These are phyloP conservation scores for Plasmodium knowlesi DNA, from an alignment of 169 alveolate species.

Conservation along the genomic window DNA sequence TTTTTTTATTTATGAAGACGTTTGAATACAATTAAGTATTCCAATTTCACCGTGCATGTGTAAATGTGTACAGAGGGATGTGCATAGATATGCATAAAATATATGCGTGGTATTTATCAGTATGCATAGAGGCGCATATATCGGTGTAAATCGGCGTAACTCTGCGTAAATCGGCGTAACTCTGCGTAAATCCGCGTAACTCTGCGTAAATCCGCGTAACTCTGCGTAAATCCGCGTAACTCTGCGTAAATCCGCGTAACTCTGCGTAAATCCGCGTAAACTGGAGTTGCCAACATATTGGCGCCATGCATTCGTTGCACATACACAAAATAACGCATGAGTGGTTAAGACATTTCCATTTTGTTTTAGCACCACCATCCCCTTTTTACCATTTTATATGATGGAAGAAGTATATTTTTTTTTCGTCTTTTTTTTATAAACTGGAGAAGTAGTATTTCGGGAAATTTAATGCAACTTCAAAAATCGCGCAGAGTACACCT, in stretches of 20 bases:
- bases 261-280: background rate
- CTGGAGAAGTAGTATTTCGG: conserved; percentile 7
- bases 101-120: background rate
- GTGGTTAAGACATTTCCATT: conserved; percentile 30
- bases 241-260: background rate
- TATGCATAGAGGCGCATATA: background rate
- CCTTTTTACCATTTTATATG: conserved; percentile 11
- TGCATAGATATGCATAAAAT: conserved; percentile 6
- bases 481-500: background rate
- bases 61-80: conserved; percentile 5
- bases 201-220: too few relatives aligned
- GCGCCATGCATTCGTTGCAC: background rate
- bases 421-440: conserved; percentile 43
- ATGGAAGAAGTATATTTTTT: conserved; percentile 46
- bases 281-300: background rate
- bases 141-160: background rate
- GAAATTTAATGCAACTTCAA: conserved; percentile 6
- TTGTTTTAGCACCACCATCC: conserved; percentile 24
- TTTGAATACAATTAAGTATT: conserved; percentile 2
- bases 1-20: conserved; percentile 19
- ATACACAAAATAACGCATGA: background rate
- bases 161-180: too few relatives aligned
- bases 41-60: background rate
- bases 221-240: too few relatives aligned
- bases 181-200: too few relatives aligned